phyloP scores from a whole-genome alignment of 768 basidiomycete genomes.

The Tulasnella sp. region DNA sequence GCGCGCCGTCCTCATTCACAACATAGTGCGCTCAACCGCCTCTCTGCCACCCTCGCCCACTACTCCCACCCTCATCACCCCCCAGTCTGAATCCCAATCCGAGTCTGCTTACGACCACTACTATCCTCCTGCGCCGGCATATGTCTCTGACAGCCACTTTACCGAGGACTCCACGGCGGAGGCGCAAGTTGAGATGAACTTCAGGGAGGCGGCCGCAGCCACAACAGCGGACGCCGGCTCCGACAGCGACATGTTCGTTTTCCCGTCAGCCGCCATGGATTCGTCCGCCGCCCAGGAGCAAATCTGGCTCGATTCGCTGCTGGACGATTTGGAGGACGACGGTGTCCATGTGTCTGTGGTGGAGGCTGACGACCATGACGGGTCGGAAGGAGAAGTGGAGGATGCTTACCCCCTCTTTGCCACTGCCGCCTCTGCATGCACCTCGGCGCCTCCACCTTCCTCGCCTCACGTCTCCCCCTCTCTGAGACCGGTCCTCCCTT shows the following conservation, averaged over 20 bases:
- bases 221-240: constrained; percentile 66
- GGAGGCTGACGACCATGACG: constrained; percentile 14
- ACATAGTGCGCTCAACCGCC: constrained; percentile 21
- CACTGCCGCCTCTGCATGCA: not conserved
- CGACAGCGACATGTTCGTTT: constrained; percentile 46
- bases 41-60: constrained; percentile 30
- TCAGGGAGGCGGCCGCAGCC: not conserved
- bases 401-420: not conserved
- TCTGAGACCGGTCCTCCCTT: not conserved
- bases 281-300: constrained; percentile 51
- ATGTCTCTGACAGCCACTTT: constrained; percentile 43
- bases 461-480: constrained; percentile 1
- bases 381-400: not conserved
- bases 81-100: constrained; percentile 30
- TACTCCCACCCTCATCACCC: not conserved
- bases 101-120: constrained; percentile 20
- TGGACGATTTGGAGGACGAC: constrained; percentile 65
- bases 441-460: not conserved
- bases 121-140: constrained; percentile 33
- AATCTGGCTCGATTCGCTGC: constrained; percentile 72
- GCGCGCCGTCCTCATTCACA: constrained; percentile 19
- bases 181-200: constrained; percentile 43
- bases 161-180: constrained; percentile 39
- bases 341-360: constrained; percentile 48
- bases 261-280: constrained; percentile 37